Percentiles rank a stretch among this genome's conserved stretches.
phyloP scores from a whole-genome alignment of 495 filamentous ascomycete species.

The Chaetomidium leptoderma region DNA sequence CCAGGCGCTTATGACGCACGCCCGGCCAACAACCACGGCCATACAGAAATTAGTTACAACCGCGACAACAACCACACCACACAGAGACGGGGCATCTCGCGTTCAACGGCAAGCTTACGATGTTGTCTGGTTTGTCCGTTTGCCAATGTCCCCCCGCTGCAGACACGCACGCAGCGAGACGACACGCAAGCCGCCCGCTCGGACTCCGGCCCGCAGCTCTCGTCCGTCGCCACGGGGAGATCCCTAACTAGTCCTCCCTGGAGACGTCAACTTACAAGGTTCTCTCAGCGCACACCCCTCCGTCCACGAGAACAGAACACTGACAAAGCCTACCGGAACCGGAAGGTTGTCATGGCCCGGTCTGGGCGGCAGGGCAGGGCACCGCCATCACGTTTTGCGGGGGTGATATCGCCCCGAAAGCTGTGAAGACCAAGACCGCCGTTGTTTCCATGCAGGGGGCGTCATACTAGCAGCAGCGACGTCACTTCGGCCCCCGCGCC shows the following conservation, averaged over 20 bases:
- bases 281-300: not conserved
- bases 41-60: not conserved
- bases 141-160: not conserved
- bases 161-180: too few relatives aligned
- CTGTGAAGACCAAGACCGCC: not conserved
- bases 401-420: not conserved
- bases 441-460: not conserved
- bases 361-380: not conserved
- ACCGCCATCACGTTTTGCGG: not conserved
- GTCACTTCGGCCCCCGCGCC: not conserved
- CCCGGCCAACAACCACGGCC: slow-evolving; percentile 1
- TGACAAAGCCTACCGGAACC: not conserved
- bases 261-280: not conserved
- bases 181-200: too few relatives aligned
- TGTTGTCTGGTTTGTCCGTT: too few relatives aligned
- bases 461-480: not conserved
- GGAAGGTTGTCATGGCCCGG: not conserved
- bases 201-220: too few relatives aligned
- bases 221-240: too few relatives aligned
- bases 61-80: not conserved
- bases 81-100: not conserved
- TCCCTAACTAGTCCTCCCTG: too few relatives aligned
- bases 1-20: slow-evolving; percentile 15
- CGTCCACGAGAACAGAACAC: not conserved
- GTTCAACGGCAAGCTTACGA: not conserved